These are phyloP conservation scores for Phyllosticta citribraziliensis DNA, from an alignment of 2,329 filamentous ascomycete genomes.

Conservation along the genomic window DNA sequence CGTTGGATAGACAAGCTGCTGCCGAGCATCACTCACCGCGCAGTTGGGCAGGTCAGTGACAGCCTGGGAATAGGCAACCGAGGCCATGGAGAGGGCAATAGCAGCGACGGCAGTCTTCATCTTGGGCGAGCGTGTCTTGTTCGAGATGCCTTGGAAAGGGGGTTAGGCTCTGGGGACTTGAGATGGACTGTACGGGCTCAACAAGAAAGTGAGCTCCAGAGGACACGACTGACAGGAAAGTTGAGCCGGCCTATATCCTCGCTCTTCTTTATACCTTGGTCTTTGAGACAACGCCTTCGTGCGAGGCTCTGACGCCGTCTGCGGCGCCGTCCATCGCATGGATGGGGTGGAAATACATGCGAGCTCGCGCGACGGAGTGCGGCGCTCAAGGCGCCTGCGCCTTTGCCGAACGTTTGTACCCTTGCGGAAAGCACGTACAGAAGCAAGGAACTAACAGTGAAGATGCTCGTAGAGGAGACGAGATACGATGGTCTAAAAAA, in stretches of 20 bases:
- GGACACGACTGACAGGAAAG: not conserved
- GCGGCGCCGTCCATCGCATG: not conserved
- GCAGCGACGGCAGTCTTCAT: conserved; percentile 30
- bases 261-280: not conserved
- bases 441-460: not conserved
- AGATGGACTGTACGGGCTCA: not conserved
- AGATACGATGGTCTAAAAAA: not conserved
- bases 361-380: not conserved
- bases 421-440: not conserved
- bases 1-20: not conserved
- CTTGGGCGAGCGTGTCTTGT: conserved; percentile 4
- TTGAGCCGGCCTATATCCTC: not conserved
- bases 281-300: not conserved
- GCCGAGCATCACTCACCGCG: conserved; percentile 29
- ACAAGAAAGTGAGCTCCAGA: not conserved
- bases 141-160: not conserved
- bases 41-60: conserved; percentile 33
- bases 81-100: conserved; percentile 33
- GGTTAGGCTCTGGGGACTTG: not conserved
- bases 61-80: conserved; percentile 37
- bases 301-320: not conserved
- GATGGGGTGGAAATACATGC: not conserved
- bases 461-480: not conserved
- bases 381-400: not conserved
- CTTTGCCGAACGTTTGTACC: not conserved